Conservation (phyloP, 495 filamentous ascomycete genomes). For the Podospora tetraspora region DNA sequence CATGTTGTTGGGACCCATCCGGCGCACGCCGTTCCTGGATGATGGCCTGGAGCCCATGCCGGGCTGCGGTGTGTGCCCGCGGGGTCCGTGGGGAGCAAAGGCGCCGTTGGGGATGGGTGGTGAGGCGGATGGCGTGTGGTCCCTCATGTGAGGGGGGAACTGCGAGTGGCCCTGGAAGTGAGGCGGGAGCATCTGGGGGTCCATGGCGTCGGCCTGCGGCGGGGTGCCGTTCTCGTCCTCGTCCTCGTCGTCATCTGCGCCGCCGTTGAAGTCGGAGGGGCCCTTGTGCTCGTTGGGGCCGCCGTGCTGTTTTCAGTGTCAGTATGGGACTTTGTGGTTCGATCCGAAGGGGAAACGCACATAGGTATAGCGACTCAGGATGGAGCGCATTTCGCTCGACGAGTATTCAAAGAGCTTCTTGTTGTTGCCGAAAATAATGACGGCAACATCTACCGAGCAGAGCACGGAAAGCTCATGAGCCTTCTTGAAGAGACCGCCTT, state of each 20-base stretch:
- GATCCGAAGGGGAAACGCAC: constrained; percentile 49
- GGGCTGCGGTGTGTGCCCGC: constrained; percentile 76
- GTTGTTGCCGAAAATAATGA: constrained; percentile 96
- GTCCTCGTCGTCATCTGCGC: constrained; percentile 79
- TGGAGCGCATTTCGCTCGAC: constrained; percentile 86
- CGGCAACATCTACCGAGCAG: constrained; percentile 96
- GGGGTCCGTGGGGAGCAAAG: constrained; percentile 50
- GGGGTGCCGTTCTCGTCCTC: constrained; percentile 79
- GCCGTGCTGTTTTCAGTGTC: constrained; percentile 61
- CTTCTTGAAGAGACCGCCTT: constrained; percentile 99
- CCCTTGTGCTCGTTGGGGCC: constrained; percentile 94
- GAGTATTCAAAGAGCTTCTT: constrained; percentile 99
- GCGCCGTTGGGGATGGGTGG: constrained; percentile 83
- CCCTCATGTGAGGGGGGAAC: constrained; percentile 68
- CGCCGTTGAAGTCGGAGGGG: constrained; percentile 83
- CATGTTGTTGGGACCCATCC: constrained; percentile 66
- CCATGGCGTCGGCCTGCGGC: constrained; percentile 51
- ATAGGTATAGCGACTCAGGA: constrained; percentile 79
- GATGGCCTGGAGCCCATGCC: constrained; percentile 70
- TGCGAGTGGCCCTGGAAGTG: constrained; percentile 70
- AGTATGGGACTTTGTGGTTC: constrained; percentile 20
- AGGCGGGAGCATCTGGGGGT: constrained; percentile 59
- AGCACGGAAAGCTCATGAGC: constrained; percentile 96
- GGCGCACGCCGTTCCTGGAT: constrained; percentile 72
- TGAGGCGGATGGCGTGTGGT: constrained; percentile 78